Conservation (phyloP, 495 filamentous ascomycete genomes). For the Daldinia childiae region DNA sequence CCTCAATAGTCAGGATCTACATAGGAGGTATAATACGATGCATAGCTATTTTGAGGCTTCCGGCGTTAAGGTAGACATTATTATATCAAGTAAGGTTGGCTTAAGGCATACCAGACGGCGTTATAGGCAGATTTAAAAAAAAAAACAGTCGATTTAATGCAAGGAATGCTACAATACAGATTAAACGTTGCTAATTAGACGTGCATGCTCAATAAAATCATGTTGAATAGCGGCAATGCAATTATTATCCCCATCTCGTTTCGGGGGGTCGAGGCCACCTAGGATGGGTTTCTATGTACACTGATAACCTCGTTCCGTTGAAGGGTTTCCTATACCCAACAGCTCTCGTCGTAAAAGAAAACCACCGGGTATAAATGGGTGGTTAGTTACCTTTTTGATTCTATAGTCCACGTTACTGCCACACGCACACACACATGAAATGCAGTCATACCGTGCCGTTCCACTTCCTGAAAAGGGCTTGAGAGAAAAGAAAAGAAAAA, state of each 20-base stretch:
- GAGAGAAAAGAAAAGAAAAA: slow-evolving; percentile 1
- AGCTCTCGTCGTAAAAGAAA: slow-evolving; percentile 9
- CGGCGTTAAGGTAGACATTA: slow-evolving; percentile 22
- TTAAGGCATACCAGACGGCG: slow-evolving; percentile 28
- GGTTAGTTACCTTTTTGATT: slow-evolving; percentile 6
- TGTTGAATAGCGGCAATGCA: slow-evolving; percentile 39
- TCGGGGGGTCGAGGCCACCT: slow-evolving; percentile 26
- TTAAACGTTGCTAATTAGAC: background rate
- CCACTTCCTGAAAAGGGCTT: background rate
- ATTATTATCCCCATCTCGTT: slow-evolving; percentile 30
- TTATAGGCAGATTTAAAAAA: slow-evolving; percentile 11
- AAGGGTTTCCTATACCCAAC: slow-evolving; percentile 31
- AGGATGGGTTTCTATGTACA: slow-evolving; percentile 34
- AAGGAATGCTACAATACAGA: background rate
- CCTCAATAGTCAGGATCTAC: slow-evolving; percentile 47
- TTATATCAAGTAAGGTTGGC: background rate
- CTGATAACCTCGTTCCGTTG: slow-evolving; percentile 29
- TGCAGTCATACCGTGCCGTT: slow-evolving; percentile 21
- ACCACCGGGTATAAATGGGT: slow-evolving; percentile 26
- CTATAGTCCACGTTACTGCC: slow-evolving; percentile 20
- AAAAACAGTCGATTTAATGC: slow-evolving; percentile 4
- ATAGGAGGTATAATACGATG: background rate
- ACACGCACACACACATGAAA: slow-evolving; percentile 8
- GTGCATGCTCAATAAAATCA: slow-evolving; percentile 8
- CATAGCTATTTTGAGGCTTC: background rate